phyloP scores from a whole-genome alignment of 2,329 filamentous ascomycete genomes.

The Aciculosporium take region DNA sequence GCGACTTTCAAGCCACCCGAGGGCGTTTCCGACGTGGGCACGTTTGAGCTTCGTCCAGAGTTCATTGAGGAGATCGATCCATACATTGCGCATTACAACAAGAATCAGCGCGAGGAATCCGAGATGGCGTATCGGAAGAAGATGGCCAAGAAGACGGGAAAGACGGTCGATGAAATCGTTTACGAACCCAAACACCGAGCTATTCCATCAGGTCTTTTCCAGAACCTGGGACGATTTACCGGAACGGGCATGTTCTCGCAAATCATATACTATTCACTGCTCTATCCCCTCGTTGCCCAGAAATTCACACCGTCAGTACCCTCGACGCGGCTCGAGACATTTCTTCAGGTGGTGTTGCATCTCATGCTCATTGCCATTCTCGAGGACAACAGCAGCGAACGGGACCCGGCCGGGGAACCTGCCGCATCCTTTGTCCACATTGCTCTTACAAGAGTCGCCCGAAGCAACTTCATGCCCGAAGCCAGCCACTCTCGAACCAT shows the following conservation, averaged over 20 bases:
- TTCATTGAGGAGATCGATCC: conserved; percentile 84
- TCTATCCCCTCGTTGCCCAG: conserved; percentile 61
- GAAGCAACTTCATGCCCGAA: conserved; percentile 45
- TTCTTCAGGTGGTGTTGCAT: conserved; percentile 82
- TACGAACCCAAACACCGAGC: conserved; percentile 75
- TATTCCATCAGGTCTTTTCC: conserved; percentile 65
- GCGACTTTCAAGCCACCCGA: conserved; percentile 82
- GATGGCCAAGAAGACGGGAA: conserved; percentile 77
- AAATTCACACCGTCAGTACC: conserved; percentile 61
- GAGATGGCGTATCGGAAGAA: conserved; percentile 78
- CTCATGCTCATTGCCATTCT: conserved; percentile 71
- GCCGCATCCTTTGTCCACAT: conserved; percentile 58
- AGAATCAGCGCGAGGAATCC: conserved; percentile 92
- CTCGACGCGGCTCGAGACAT: conserved; percentile 72
- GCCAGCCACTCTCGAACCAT: conserved; percentile 46
- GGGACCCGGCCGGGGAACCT: conserved; percentile 30
- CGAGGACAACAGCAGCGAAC: conserved; percentile 57
- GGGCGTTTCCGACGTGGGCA: conserved; percentile 81
- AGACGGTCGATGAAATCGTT: conserved; percentile 67
- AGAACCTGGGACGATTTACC: conserved; percentile 64
- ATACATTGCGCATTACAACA: conserved; percentile 90
- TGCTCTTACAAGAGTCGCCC: conserved; percentile 50
- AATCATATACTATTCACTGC: conserved; percentile 73
- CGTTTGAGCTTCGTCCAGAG: conserved; percentile 79
- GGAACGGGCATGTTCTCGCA: conserved; percentile 76